Evolutionary conservation across 345 rosid species (phyloP), one percentile per base, ranked within the genome.

Genomic region (Sapria himalayana): DNA sequence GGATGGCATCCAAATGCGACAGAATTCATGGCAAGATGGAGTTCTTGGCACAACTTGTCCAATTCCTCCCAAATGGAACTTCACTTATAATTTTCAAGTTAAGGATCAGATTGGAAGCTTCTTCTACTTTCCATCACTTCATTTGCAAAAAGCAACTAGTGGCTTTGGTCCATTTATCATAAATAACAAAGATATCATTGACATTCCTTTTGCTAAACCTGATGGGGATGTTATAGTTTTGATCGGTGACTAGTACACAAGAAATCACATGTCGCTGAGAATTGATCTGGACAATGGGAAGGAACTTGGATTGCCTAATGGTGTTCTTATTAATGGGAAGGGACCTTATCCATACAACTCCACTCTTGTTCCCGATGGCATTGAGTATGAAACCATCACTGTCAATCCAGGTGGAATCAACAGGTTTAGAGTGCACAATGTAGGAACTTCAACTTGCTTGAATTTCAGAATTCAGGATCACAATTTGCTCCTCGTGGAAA

Each of bases 61-160:
- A 4, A 66, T 89, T 50, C 78, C 66, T 29, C 52, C 78, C 0
- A 65, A 59, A 16, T 57, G 59, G 72, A 72, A 74, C 40, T 89
- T 65, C 51, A 76, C 91, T 49, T 89, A 89, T 58, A 69, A 51
- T n/a, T 89, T 89, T 51, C 98, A 89, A 69, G 64, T 74, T 20
- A 89, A 89, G 58, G 98, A 89, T 67, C 81, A 89, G 65, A 74
- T 89, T 56, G 98, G 98, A 25, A 89, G 94, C 62, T 79, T 58
- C 57, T 82, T 69, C 80, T 89, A 89, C 62, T 67, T 41, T 51
- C 93, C 94, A 3, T 70, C 94, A 4, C 73, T 89, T 37, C 66
- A 71, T 57, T 61, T 82, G 44, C 98, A 89, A 54, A 68, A 91
- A 59, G 85, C 93, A 8, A 78, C 94, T 3, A 94, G 94, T 15